Evolutionary conservation across 495 filamentous ascomycete species (phyloP), one percentile per base, ranked within the genome.

Genomic region (Trichoderma erinaceum): DNA sequence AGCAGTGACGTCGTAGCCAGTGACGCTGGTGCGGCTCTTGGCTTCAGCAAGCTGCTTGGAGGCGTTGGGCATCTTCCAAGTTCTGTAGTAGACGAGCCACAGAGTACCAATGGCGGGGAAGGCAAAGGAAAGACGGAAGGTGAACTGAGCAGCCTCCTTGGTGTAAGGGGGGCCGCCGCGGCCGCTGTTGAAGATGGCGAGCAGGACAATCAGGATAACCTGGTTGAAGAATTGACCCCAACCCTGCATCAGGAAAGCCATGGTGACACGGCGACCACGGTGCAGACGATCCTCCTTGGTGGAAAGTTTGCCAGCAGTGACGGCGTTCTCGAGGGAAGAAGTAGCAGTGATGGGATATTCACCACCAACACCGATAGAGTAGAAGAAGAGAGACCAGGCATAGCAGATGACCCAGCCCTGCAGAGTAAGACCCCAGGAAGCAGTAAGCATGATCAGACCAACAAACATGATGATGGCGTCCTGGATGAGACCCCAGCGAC

Each of bases 281-380:
- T 97, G 93, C 58, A 96, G 85, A 77, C 93, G 90, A 75, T 97
- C 93, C 25, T 95, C 91, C 69, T 87, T 88, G 68, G 92, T 94
- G 11, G 92, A 97, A 44, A 97, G 78, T 73, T 89, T 91, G 50
- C 93, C 93, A 44, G 92, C 88, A 23, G 89, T 87, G 48, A 93
- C 87, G 15, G 91, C 89, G 72, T 93, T 93, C 76, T 97, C 93
- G 90, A 97, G 96, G 66, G 92, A 92, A 25, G 89, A 91, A n/a
- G 92, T 96, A 6, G 93, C 93, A 25, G 93, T 96, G 84, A 96
- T 97, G 46, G 93, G 93, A 75, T 97, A 97, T 78, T 96, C 93
- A 66, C 92, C 93, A 76, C 92, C 93, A 67, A 97, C 92, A 73
- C 93, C 93, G 69, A 96, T 85, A 70, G 79, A 88, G 76, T 96